A percentile compares a stretch with the other conserved stretches of the same genome.
Evolutionary conservation across 345 rosid genomes (phyloP).

Genomic region (Balakata baccata): DNA sequence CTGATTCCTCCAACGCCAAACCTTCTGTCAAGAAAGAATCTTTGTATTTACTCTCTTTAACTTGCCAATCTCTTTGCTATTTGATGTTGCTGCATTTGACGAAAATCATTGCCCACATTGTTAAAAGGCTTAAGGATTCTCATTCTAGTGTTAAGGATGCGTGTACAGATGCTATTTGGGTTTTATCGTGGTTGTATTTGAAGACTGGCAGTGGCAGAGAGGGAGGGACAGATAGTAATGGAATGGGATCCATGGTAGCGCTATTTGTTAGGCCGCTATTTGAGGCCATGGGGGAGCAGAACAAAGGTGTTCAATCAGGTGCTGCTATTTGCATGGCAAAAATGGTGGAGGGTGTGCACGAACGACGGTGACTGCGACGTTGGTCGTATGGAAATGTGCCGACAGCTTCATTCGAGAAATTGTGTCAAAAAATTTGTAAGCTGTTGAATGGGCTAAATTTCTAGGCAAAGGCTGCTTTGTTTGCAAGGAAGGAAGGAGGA

Average conservation of each 20-base stretch:
- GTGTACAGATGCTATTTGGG: conserved; percentile 82
- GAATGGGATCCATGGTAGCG: conserved; percentile 50
- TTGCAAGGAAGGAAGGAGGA: too few relatives aligned
- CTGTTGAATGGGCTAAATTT: conserved; percentile 76
- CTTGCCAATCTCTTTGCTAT: conserved; percentile 59
- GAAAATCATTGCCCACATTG: conserved; percentile 63
- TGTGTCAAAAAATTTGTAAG: conserved; percentile 90
- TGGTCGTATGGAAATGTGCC: conserved; percentile 37
- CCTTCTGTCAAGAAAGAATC: conserved; percentile 89
- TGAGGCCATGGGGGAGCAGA: conserved; percentile 98
- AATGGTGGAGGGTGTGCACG: conserved; percentile 75
- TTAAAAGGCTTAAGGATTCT: conserved; percentile 72
- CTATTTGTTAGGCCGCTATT: conserved; percentile 82
- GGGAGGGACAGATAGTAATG: conserved; percentile 20
- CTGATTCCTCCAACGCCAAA: conserved; percentile 65
- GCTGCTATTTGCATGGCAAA: conserved; percentile 88
- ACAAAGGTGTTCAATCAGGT: conserved; percentile 81
- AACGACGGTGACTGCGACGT: conserved; percentile 9
- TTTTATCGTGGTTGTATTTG: conserved; percentile 57
- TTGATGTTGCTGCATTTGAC: conserved; percentile 64
- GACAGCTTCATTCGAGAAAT: conserved; percentile 61
- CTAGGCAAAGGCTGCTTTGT: conserved; percentile 71
- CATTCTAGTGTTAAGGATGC: conserved; percentile 95
- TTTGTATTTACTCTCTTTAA: conserved; percentile 57
- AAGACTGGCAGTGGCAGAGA: conserved; percentile 40